Evolutionary conservation across 1,284 basidiomycete species (phyloP).

Genomic region (Gymnopus androsaceus): DNA sequence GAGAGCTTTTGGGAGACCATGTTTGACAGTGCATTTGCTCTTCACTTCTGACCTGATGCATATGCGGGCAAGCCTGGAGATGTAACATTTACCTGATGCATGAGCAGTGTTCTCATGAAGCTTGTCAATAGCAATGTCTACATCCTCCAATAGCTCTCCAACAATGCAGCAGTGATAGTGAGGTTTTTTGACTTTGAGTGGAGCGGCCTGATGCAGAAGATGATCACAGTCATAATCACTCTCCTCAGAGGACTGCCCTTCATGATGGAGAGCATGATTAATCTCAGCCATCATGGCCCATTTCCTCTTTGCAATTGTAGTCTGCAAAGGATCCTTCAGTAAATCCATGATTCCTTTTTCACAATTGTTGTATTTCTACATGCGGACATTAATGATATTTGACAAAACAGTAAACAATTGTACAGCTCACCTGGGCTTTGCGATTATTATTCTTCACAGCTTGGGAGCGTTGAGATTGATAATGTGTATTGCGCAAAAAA

Average conservation of each 20-base stretch:
- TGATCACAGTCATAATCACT: not conserved
- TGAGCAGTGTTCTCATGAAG: not conserved
- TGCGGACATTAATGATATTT: not conserved
- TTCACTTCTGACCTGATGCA: not conserved
- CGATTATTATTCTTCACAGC: not conserved
- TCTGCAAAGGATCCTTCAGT: not conserved
- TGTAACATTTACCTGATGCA: not conserved
- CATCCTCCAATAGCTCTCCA: not conserved
- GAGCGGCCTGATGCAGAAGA: not conserved
- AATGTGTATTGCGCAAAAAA: not conserved
- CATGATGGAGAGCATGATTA: not conserved
- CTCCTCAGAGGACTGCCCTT: not conserved
- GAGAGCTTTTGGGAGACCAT: not conserved
- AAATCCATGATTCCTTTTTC: not conserved
- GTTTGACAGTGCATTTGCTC: not conserved
- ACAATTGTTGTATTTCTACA: not conserved
- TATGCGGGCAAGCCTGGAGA: not conserved
- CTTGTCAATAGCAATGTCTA: not conserved
- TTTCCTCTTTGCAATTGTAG: not conserved
- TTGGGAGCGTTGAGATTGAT: not conserved
- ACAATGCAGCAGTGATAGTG: not conserved
- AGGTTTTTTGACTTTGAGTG: not conserved
- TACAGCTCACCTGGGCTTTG: not conserved
- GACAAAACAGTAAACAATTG: not conserved
- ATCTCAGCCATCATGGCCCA: not conserved